These are phyloP conservation scores for Torrubiellomyces zombiae DNA, from an alignment of 2,329 filamentous ascomycete genomes.

Conservation along the genomic window DNA sequence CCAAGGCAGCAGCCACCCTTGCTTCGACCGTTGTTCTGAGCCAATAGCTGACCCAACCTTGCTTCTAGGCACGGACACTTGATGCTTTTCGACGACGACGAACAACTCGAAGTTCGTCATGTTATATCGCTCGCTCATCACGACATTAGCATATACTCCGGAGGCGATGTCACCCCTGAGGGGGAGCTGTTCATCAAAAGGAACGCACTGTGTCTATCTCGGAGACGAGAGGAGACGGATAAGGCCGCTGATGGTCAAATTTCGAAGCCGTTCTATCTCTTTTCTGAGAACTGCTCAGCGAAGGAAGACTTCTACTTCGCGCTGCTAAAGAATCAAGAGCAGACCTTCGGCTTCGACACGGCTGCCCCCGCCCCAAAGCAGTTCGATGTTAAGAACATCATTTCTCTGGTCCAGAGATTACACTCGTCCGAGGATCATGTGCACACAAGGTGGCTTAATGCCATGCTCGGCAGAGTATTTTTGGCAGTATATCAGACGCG, in stretches of 20 bases:
- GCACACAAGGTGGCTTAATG: slow-evolving; percentile 88
- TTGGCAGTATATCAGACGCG: slow-evolving; percentile 73
- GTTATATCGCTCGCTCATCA: slow-evolving; percentile 88
- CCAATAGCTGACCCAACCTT: slow-evolving; percentile 4
- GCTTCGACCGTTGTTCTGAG: too few species aligned
- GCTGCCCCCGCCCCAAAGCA: slow-evolving; percentile 50
- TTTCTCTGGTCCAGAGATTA: slow-evolving; percentile 73
- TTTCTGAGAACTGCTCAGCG: slow-evolving; percentile 86
- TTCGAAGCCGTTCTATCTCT: slow-evolving; percentile 80
- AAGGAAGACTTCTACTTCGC: slow-evolving; percentile 99
- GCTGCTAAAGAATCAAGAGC: slow-evolving; percentile 68
- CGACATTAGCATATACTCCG: slow-evolving; percentile 69
- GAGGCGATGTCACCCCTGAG: slow-evolving; percentile 62
- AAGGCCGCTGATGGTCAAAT: slow-evolving; percentile 35
- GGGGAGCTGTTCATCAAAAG: slow-evolving; percentile 92
- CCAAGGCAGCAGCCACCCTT: too few species aligned
- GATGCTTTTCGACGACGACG: slow-evolving; percentile 93
- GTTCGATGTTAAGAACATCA: slow-evolving; percentile 74
- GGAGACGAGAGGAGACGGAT: slow-evolving; percentile 40
- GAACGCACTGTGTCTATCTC: slow-evolving; percentile 70
- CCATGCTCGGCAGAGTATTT: slow-evolving; percentile 74
- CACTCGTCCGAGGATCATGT: slow-evolving; percentile 85
- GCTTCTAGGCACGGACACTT: slow-evolving; percentile 65
- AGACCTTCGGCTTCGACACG: slow-evolving; percentile 37
- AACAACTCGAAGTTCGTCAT: slow-evolving; percentile 89